Evolutionary conservation across 805 yeast genomes (phyloP), one percentile per base, ranked within the genome.

Genomic region (Ogataea zsoltii): DNA sequence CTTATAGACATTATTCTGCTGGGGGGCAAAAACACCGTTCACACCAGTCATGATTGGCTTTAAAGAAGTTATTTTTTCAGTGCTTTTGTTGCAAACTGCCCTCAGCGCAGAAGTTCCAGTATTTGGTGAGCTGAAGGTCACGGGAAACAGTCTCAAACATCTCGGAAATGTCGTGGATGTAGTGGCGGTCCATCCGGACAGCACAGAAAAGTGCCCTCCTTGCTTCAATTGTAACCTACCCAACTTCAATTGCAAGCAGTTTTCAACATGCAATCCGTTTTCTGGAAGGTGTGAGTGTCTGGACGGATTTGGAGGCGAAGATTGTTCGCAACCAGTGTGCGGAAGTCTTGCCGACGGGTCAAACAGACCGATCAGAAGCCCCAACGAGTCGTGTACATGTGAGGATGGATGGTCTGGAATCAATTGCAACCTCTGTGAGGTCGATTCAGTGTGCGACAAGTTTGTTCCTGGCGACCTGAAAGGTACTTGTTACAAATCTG

Each of bases 151-250:
- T 18, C 16, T 37, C 32, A 37, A 37, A 26, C 40, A 37, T 17
- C 40, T 37, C 7, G 40, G 40, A 37, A 37, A 37, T 7, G 40
- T 37, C 23, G 40, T 37, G 15, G 40, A 37, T 16, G 33, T 37
- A 23, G 40, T 16, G 11, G 40, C 15, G 6, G 17, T 21, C 13
- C 16, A 26, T 3, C 32, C 25, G 15, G 31, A 25, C 32, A 33
- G 16, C 13, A 38, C 49, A 5, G 80, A 72, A 10, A 71, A 76
- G 40, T 88, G 96, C 58, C 96, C 96, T 0, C 96, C 96, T 0
- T 88, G 97, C 60, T 94, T 94, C 77, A 92, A 94, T 66, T 94
- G 99, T 71, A 86, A 89, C 74, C 74, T 90, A 11, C 96, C 97
- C 2, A 85, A 90, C 51, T 90, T 87, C 58, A 84, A 82, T 51